Base-by-base conservation (phyloP, 2,329 filamentous ascomycete genomes). In the Cladosporium colombiae region DNA sequence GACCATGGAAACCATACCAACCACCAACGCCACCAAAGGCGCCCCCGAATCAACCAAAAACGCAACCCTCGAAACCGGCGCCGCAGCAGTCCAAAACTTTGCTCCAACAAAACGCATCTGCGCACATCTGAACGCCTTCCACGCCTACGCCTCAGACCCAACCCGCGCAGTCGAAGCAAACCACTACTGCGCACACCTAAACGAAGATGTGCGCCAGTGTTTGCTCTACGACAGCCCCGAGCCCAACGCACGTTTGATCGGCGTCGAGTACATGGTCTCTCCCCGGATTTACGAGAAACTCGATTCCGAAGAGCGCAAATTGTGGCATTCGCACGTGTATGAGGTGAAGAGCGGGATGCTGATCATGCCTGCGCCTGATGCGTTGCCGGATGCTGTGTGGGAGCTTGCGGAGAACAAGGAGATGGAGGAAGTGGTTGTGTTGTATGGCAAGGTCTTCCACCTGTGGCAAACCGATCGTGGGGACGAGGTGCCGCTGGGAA, bases 191-290 rank as follows among this genome's bases (percentile, higher is more conserved):
- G 85, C 89, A 0, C 91, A 95, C 72, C 72, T 95, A 4, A 92
- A 85, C 67, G 84, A 89, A 81, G 91, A 95, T 68, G 84, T 96
- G 65, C 86, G 92, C 4, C 92, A 96, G 81, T 96, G 92, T 76
- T 86, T 96, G 33, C 85, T 96, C 68, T 96, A 95, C 80, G 92
- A 96, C 78, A 86, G 86, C 0, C 83, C 88, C 0, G 81, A 83
- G 0, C 82, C 86, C 8, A 85, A 86, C 29, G 91, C 91, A 0
- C 85, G 89, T 0, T 84, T 96, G 21, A 91, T 96, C 68, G 92
- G 92, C 10, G 84, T 96, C 71, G 92, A 96, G 77, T 96, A 96
- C 81, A 93, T 95, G 91, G 88, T 96, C 72, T 88, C 89, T 0
- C 85, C 87, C 0, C 80, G 82, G 3, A 80, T 95, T 0, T 96